Percentiles rank a stretch among this genome's conserved stretches.
Evolutionary conservation across 805 yeast species (phyloP).

Genomic region (Candida insectalens): DNA sequence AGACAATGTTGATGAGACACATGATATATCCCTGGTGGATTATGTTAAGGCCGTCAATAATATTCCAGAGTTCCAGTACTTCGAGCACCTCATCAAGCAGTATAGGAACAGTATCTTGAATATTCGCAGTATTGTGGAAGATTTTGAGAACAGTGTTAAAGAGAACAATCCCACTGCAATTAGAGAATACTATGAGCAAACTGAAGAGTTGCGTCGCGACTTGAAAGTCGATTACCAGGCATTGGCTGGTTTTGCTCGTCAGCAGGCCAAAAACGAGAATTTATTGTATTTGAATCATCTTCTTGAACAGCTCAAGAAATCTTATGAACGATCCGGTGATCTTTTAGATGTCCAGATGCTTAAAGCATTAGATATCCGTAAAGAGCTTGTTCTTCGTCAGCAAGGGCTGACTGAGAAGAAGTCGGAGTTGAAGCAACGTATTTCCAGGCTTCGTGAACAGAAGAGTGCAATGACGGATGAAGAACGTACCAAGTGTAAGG

Average conservation of each 20-base stretch:
- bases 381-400: constrained; percentile 13
- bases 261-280: constrained; percentile 22
- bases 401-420: constrained; percentile 16
- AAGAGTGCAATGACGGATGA: constrained; percentile 7
- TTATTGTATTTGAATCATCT: constrained; percentile 18
- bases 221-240: constrained; percentile 22
- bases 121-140: constrained; percentile 16
- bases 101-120: constrained; percentile 18
- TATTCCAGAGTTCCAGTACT: constrained; percentile 21
- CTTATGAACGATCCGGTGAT: constrained; percentile 16
- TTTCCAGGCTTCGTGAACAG: constrained; percentile 7
- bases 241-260: constrained; percentile 21
- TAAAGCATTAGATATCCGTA: constrained; percentile 17
- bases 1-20: constrained; percentile 2
- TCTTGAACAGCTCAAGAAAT: constrained; percentile 17
- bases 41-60: constrained; percentile 20
- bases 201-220: constrained; percentile 15
- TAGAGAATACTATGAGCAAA: constrained; percentile 21
- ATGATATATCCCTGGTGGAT: constrained; percentile 9
- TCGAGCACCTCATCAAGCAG: constrained; percentile 21
- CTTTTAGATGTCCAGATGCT: constrained; percentile 12
- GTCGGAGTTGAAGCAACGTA: constrained; percentile 9
- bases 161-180: constrained; percentile 23
- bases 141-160: constrained; percentile 19
- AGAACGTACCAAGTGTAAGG: constrained; percentile 4